Conservation (phyloP, 768 basidiomycete genomes). For the Russula emetica region DNA sequence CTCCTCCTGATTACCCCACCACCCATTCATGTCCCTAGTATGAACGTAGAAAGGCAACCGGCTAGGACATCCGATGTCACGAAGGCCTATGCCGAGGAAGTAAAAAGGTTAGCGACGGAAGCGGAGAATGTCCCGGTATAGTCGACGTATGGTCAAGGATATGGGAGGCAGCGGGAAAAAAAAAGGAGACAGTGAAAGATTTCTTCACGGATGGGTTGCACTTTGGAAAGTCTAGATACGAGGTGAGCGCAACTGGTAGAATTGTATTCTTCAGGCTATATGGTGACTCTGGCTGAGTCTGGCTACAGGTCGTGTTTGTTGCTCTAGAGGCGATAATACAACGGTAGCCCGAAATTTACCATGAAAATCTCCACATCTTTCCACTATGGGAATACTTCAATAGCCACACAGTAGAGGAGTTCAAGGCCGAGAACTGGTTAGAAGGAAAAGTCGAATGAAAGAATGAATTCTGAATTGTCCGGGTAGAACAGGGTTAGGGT, state of each 20-base stretch:
- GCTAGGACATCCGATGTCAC: conserved; percentile 64
- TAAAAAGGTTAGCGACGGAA: conserved; percentile 55
- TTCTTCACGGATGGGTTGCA: conserved; percentile 78
- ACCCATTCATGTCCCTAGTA: conserved; percentile 65
- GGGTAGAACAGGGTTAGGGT: conserved; percentile 4
- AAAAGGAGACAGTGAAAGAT: conserved; percentile 47
- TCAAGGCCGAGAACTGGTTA: conserved; percentile 18
- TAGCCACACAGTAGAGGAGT: conserved; percentile 21
- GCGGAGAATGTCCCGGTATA: conserved; percentile 52
- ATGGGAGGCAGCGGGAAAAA: conserved; percentile 67
- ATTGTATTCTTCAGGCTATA: background rate
- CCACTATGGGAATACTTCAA: conserved; percentile 46
- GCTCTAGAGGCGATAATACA: conserved; percentile 52
- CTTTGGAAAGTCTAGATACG: conserved; percentile 67
- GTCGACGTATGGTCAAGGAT: conserved; percentile 72
- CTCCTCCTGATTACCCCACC: conserved; percentile 83
- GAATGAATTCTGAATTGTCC: background rate
- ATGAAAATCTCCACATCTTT: conserved; percentile 59
- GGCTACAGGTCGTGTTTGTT: conserved; percentile 60
- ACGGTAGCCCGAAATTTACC: conserved; percentile 64
- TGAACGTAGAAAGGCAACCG: conserved; percentile 47
- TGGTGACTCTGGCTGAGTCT: background rate
- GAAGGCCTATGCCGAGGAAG: conserved; percentile 65
- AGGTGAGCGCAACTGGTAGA: conserved; percentile 41
- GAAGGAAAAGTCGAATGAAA: background rate